Evolutionary conservation across 768 basidiomycete genomes (phyloP).

Genomic region (Daedaleopsis sinensis): DNA sequence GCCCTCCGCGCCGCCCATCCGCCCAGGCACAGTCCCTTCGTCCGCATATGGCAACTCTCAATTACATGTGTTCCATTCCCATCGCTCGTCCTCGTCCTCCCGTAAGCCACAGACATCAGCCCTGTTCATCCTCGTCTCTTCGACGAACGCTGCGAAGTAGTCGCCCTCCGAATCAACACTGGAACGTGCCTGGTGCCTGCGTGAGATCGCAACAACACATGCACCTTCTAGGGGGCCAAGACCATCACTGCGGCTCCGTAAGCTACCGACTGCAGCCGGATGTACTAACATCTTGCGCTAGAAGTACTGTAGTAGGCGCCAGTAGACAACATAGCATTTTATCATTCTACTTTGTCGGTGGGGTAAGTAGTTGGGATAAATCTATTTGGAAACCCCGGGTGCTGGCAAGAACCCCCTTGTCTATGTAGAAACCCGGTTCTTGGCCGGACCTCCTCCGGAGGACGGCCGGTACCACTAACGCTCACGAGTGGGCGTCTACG

Average conservation of each 20-base stretch:
- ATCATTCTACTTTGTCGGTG: too few relatives aligned
- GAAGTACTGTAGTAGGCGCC: too few relatives aligned
- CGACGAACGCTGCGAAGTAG: neutral
- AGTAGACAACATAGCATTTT: too few relatives aligned
- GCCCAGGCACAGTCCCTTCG: neutral
- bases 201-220: neutral
- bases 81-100: neutral
- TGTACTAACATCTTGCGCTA: neutral
- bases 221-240: neutral
- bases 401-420: too few relatives aligned
- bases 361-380: too few relatives aligned
- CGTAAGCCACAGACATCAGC: too few relatives aligned
- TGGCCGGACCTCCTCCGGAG: too few relatives aligned
- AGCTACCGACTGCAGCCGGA: neutral
- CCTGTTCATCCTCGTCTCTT: neutral
- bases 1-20: conserved; percentile 1
- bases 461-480: too few relatives aligned
- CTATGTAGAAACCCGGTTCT: too few relatives aligned
- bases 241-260: neutral
- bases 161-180: neutral
- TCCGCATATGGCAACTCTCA: neutral
- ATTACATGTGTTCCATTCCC: neutral
- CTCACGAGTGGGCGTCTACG: too few relatives aligned
- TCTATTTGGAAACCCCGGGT: too few relatives aligned
- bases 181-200: conserved; percentile 7